Percentiles rank a stretch among this genome's conserved stretches.
Evolutionary conservation across 176 grass and related monocot genomes (phyloP).

Genomic region (Oryza nivara): DNA sequence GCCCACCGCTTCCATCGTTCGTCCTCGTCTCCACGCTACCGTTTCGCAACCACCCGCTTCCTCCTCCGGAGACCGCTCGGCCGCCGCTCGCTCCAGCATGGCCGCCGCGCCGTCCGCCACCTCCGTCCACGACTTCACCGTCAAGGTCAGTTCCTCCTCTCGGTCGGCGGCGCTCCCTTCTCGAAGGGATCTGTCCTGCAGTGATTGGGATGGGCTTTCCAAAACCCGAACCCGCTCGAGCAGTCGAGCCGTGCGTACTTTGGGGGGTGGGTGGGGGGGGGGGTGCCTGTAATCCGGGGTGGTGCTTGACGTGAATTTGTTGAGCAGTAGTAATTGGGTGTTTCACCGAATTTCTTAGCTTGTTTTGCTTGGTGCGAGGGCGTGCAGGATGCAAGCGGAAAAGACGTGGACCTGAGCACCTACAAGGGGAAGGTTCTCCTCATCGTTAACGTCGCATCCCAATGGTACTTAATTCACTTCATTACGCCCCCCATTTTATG

Average conservation of each 20-base stretch:
- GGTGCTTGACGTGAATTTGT: background rate
- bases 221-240: background rate
- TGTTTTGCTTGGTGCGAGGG: slow-evolving; percentile 9
- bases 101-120: slow-evolving; percentile 66
- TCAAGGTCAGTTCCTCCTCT: slow-evolving; percentile 63
- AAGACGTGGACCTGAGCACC: slow-evolving; percentile 84
- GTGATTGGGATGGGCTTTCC: no score
- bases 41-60: slow-evolving; percentile 17
- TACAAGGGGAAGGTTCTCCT: slow-evolving; percentile 95
- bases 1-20: background rate
- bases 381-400: slow-evolving; percentile 79
- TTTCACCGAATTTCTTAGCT: background rate
- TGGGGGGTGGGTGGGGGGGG: no score
- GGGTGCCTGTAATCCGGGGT: background rate
- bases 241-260: background rate
- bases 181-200: background rate
- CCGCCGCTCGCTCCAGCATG: slow-evolving; percentile 50
- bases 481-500: background rate
- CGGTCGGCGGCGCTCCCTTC: background rate
- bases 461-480: slow-evolving; percentile 58
- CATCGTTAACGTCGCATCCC: slow-evolving; percentile 92
- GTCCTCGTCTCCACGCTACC: slow-evolving; percentile 32
- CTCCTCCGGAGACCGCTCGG: background rate
- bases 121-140: slow-evolving; percentile 90
- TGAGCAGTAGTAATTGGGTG: background rate